A percentile compares a stretch with the other conserved stretches of the same genome.
Evolutionary conservation across 1,284 basidiomycete species (phyloP).

Genomic region (Coniophora puteana): DNA sequence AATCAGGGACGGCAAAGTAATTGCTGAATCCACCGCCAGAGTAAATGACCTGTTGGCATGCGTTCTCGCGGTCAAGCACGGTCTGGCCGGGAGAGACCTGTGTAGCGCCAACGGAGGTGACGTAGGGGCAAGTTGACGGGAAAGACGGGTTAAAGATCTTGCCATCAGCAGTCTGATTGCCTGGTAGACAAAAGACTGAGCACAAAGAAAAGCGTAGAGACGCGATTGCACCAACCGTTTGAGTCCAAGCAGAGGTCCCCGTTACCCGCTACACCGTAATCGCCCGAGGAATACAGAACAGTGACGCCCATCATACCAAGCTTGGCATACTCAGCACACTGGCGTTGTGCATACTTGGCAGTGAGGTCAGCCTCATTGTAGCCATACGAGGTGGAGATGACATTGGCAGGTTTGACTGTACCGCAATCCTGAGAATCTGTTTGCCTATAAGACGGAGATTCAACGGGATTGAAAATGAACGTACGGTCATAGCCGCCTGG

Average conservation of each 20-base stretch:
- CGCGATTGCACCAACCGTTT: background rate
- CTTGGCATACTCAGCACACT: conserved; percentile 38
- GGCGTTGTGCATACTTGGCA: conserved; percentile 29
- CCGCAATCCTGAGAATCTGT: conserved; percentile 29
- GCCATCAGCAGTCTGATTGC: conserved; percentile 14
- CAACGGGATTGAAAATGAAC: background rate
- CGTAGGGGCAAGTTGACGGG: conserved; percentile 49
- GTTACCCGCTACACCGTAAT: conserved; percentile 31
- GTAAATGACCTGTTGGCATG: conserved; percentile 31
- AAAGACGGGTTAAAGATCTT: conserved; percentile 41
- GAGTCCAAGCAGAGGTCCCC: conserved; percentile 22
- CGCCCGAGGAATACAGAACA: conserved; percentile 31
- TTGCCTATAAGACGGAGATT: background rate
- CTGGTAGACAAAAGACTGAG: conserved; percentile 2
- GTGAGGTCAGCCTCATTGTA: conserved; percentile 32
- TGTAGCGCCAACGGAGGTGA: conserved; percentile 49
- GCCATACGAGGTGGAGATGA: conserved; percentile 36
- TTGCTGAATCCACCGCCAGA: conserved; percentile 38
- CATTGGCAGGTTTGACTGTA: conserved; percentile 27
- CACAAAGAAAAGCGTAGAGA: background rate
- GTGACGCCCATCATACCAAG: conserved; percentile 33
- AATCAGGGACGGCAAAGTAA: conserved; percentile 26
- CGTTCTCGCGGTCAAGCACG: conserved; percentile 30
- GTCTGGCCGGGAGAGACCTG: conserved; percentile 38
- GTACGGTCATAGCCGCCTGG: conserved; percentile 1